phyloP scores from a whole-genome alignment of 345 rosid species.

The Syzygium aromaticum region DNA sequence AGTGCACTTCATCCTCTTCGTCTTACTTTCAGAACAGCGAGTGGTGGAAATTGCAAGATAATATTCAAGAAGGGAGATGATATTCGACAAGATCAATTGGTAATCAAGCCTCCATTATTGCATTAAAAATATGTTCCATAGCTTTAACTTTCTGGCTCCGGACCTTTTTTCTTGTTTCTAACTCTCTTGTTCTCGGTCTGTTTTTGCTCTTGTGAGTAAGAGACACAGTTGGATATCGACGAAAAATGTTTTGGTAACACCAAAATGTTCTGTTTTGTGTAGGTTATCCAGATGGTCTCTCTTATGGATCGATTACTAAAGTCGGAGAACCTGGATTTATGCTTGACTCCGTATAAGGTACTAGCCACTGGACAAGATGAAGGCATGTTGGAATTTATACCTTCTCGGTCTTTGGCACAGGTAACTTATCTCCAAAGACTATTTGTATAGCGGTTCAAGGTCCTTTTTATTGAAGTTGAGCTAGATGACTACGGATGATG shows the following conservation, averaged over 20 bases:
- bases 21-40: constrained; percentile 69
- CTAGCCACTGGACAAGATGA: constrained; percentile 99
- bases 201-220: background rate
- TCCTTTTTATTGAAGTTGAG: background rate
- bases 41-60: constrained; percentile 68
- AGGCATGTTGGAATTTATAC: constrained; percentile 98
- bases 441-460: background rate
- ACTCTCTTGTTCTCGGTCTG: background rate
- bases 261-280: constrained; percentile 11
- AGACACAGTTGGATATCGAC: background rate
- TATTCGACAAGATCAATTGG: constrained; percentile 97
- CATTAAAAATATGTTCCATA: background rate
- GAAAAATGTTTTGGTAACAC: background rate
- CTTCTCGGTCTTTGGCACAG: constrained; percentile 90
- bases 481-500: background rate
- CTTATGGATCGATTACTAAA: constrained; percentile 96
- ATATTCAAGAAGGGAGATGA: constrained; percentile 99
- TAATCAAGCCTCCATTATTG: constrained; percentile 12
- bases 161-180: background rate
- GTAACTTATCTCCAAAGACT: constrained; percentile 14
- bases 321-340: constrained; percentile 88
- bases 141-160: background rate
- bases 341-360: constrained; percentile 87
- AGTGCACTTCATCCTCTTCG: constrained; percentile 89
- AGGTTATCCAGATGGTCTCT: constrained; percentile 99